These are phyloP conservation scores for Pisolithus microcarpus DNA, from an alignment of 768 basidiomycete genomes.

Conservation along the genomic window DNA sequence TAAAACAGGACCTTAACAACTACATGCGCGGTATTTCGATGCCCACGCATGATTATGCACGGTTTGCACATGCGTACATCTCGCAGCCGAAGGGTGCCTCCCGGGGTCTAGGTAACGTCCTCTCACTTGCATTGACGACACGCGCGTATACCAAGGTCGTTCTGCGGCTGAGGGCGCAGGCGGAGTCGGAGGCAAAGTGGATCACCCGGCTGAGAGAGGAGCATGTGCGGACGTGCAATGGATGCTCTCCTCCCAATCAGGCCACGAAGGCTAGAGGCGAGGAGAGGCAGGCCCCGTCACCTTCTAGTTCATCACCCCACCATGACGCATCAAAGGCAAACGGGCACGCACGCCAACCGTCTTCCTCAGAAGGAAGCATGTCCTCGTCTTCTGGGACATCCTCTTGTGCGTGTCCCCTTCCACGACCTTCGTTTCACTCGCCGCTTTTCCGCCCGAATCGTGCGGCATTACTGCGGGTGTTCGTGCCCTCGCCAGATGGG, in stretches of 20 bases:
- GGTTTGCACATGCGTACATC: constrained; percentile 50
- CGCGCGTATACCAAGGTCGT: constrained; percentile 80
- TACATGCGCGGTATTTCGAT: constrained; percentile 77
- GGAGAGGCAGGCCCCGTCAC: constrained; percentile 65
- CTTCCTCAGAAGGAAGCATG: constrained; percentile 8
- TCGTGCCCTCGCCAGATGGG: constrained; percentile 81
- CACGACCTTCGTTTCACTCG: constrained; percentile 43
- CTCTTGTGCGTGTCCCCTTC: neutral
- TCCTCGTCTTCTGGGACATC: neutral
- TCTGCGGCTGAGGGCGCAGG: constrained; percentile 69
- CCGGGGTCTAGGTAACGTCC: constrained; percentile 34
- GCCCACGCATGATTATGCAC: constrained; percentile 66
- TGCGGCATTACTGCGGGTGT: constrained; percentile 72
- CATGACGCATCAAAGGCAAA: constrained; percentile 28
- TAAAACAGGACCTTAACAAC: constrained; percentile 61
- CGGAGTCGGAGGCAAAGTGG: constrained; percentile 47
- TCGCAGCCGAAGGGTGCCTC: constrained; percentile 36
- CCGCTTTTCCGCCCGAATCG: constrained; percentile 65
- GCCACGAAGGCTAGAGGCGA: constrained; percentile 6
- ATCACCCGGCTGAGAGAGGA: constrained; percentile 10
- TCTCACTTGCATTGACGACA: constrained; percentile 50
- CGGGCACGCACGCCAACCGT: constrained; percentile 15
- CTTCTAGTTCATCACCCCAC: constrained; percentile 31
- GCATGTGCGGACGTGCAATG: constrained; percentile 5
- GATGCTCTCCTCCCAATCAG: constrained; percentile 19